Conservation (phyloP, 2,329 filamentous ascomycete species). For the Knufia petricola region DNA sequence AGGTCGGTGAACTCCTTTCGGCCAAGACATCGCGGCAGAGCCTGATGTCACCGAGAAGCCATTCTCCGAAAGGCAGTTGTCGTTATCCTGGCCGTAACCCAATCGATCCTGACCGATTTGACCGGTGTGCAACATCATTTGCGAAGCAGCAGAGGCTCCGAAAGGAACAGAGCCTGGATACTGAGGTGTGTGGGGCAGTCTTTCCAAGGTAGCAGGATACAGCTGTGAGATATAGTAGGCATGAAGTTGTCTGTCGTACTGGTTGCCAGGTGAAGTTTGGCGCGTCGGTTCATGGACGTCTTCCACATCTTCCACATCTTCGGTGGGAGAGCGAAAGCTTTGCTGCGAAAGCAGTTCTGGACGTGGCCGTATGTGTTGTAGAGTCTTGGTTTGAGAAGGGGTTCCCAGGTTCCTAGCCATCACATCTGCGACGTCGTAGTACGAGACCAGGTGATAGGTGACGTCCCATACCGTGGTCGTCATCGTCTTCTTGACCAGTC, state of each 20-base stretch:
- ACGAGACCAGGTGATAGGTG: conserved; percentile 77
- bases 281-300: conserved; percentile 33
- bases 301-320: conserved; percentile 47
- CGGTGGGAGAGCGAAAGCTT: conserved; percentile 57
- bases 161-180: conserved; percentile 19
- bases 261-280: conserved; percentile 26
- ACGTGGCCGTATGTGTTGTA: conserved; percentile 47
- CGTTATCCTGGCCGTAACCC: conserved; percentile 21
- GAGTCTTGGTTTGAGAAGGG: conserved; percentile 46
- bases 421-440: conserved; percentile 78
- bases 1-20: conserved; percentile 15
- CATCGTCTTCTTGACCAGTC: conserved; percentile 87
- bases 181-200: conserved; percentile 14
- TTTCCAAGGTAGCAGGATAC: conserved; percentile 17
- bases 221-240: conserved; percentile 16
- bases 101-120: conserved; percentile 17
- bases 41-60: conserved; percentile 17
- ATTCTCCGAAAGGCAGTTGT: conserved; percentile 17
- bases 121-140: conserved; percentile 13
- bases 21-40: conserved; percentile 18
- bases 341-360: conserved; percentile 50
- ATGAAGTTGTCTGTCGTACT: conserved; percentile 4
- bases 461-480: conserved; percentile 65
- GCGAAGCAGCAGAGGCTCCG: conserved; percentile 18
- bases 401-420: conserved; percentile 48